phyloP scores from a whole-genome alignment of 2,329 filamentous ascomycete species.

The Aspergillus sp. region DNA sequence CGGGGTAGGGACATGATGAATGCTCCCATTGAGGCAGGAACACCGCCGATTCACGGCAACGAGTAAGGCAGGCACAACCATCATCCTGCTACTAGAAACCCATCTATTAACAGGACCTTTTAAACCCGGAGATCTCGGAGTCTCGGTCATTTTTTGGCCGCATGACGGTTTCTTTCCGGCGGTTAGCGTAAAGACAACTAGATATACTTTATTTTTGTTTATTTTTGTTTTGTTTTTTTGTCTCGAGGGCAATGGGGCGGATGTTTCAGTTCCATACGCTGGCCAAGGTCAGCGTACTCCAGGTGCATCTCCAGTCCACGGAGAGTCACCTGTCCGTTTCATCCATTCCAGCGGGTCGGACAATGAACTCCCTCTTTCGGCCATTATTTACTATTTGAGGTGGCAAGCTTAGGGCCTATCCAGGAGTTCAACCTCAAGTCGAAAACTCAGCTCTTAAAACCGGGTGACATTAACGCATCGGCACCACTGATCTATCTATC shows the following conservation, averaged over 20 bases:
- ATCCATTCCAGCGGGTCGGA: too few species aligned
- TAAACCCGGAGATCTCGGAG: too few species aligned
- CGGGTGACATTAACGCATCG: too few species aligned
- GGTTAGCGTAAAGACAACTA: neutral
- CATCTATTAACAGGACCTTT: too few species aligned
- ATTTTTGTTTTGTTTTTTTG: too few species aligned
- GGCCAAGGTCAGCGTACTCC: neutral
- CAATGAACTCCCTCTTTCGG: neutral
- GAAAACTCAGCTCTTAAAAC: too few species aligned
- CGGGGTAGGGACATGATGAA: neutral
- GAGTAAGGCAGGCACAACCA: conserved; percentile 3
- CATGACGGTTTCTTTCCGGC: neutral
- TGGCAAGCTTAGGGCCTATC: too few species aligned
- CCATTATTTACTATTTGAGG: neutral
- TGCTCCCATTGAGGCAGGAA: neutral
- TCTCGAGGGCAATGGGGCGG: too few species aligned
- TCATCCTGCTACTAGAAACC: neutral
- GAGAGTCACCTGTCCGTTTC: too few species aligned
- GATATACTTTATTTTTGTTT: too few species aligned
- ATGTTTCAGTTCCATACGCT: neutral
- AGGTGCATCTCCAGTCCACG: too few species aligned
- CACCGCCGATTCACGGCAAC: neutral
- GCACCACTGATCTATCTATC: neutral
- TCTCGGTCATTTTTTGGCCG: neutral
- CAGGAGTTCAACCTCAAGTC: too few species aligned